phyloP scores from a whole-genome alignment of 106 monocot species.

The Allium sativum region DNA sequence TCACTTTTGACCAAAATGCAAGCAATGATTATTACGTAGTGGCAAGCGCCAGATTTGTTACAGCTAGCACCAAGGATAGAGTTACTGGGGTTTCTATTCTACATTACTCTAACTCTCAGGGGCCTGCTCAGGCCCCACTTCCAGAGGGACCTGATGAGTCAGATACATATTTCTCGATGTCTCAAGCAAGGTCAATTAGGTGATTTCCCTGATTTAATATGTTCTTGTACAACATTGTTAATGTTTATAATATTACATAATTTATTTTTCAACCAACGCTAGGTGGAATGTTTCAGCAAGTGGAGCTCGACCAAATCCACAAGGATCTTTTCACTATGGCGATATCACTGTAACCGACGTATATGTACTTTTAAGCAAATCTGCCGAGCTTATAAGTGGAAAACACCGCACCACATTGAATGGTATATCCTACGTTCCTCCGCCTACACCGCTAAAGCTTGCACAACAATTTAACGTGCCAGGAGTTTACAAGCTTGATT shows the following conservation, averaged over 20 bases:
- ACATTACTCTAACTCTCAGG: slow-evolving; percentile 92
- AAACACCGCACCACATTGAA: slow-evolving; percentile 60
- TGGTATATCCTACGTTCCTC: slow-evolving; percentile 87
- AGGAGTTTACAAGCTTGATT: slow-evolving; percentile 91
- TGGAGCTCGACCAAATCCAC: slow-evolving; percentile 96
- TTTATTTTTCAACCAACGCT: slow-evolving; percentile 16
- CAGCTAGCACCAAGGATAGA: slow-evolving; percentile 30
- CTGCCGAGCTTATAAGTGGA: slow-evolving; percentile 66
- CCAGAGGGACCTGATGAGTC: slow-evolving; percentile 77
- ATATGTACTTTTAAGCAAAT: slow-evolving; percentile 54
- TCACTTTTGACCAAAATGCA: slow-evolving; percentile 95
- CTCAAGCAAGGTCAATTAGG: slow-evolving; percentile 94
- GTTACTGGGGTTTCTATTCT: slow-evolving; percentile 79
- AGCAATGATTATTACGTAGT: slow-evolving; percentile 84
- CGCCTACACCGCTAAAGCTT: slow-evolving; percentile 78
- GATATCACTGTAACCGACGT: slow-evolving; percentile 89
- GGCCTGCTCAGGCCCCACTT: slow-evolving; percentile 71
- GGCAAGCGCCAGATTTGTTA: slow-evolving; percentile 68
- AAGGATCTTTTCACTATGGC: slow-evolving; percentile 91
- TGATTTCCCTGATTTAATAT: slow-evolving; percentile 3
- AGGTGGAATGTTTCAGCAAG: slow-evolving; percentile 94
- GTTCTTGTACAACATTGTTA: no score
- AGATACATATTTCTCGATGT: slow-evolving; percentile 71
- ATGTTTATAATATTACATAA: not conserved
- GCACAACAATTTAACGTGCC: slow-evolving; percentile 85